A percentile compares a stretch with the other conserved stretches of the same genome.
These are phyloP conservation scores for Phytophthora pseudosyringae DNA, from an alignment of 352 stramenopile species.

Conservation along the genomic window DNA sequence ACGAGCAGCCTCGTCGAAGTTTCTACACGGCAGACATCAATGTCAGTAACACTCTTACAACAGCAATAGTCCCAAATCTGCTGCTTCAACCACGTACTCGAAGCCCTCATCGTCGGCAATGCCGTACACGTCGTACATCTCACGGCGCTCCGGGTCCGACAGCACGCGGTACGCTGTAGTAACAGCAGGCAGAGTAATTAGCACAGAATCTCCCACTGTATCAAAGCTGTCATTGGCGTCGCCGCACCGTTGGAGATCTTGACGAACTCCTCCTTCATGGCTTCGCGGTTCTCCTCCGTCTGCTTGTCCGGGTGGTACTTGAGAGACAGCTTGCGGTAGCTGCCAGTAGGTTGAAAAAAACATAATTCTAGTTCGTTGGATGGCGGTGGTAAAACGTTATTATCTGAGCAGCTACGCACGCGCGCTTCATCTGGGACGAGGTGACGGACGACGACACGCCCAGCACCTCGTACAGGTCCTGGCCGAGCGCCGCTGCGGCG, in stretches of 20 bases:
- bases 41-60: too few relatives aligned
- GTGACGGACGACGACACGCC: constrained; percentile 60
- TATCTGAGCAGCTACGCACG: constrained; percentile 41
- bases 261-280: constrained; percentile 74
- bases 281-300: constrained; percentile 62
- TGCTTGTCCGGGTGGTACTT: constrained; percentile 97
- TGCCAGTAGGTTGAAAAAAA: constrained; percentile 19
- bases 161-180: constrained; percentile 73
- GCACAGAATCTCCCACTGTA: not conserved
- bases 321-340: constrained; percentile 93
- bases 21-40: constrained; percentile 36
- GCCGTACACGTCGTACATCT: constrained; percentile 84
- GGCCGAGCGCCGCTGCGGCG: constrained; percentile 40
- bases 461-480: constrained; percentile 77
- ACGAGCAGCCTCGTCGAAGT: constrained; percentile 79
- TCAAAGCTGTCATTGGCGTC: not conserved
- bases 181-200: constrained; percentile 8
- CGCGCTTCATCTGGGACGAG: constrained; percentile 75
- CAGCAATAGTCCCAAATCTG: not conserved
- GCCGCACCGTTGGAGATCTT: constrained; percentile 78
- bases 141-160: constrained; percentile 70
- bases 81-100: constrained; percentile 47
- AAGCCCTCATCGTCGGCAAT: constrained; percentile 82
- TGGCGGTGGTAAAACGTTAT: not conserved
- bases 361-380: not conserved